Evolutionary conservation across 345 rosid genomes (phyloP), one percentile per base, ranked within the genome.

Genomic region (Physaria fendleri): DNA sequence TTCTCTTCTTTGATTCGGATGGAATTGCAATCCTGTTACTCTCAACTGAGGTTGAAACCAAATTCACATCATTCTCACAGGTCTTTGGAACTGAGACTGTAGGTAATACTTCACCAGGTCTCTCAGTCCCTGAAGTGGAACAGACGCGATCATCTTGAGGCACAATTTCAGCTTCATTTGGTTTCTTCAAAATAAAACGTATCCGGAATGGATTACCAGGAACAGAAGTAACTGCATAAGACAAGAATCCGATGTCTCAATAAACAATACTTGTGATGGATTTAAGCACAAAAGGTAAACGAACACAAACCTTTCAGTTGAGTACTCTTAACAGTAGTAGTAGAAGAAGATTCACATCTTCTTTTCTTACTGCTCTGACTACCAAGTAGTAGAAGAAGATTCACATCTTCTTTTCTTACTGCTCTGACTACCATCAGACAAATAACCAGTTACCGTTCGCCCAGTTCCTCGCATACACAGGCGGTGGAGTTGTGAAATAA

Each of bases 131-230:
- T 45, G 74, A 71, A 11, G 80, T 41, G 10, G 77, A 59, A 60
- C 79, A 68, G 30, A 62, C 47, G 34, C 27, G 56, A 22, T 75
- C 74, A 5, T 41, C 59, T 6, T 34, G 44, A 7, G 37, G 13
- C 0, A 47, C 58, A 18, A 41, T 49, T 27, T 62, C 72, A 4
- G 60, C 22, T 56, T 56, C 78, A 23, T 43, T 43, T 0, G 34
- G 74, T 57, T 71, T 83, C 49, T 61, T 73, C 15, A 74, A 62
- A 0, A 80, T 59, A 18, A 86, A 57, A 8, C 78, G 62, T 56
- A 90, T 77, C 11, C 85, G 68, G 25, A 86, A 12, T 6, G 74
- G 64, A 5, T 77, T 84, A 14, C 86, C 95, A 78, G 65, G 27
- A 12, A 69, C 64, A 49, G 55, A 9, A 3, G 24, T 7, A 57